Evolutionary conservation across 202 grass and related monocot species (phyloP), one percentile per base, ranked within the genome.

Genomic region (Saccharum hybrid): DNA sequence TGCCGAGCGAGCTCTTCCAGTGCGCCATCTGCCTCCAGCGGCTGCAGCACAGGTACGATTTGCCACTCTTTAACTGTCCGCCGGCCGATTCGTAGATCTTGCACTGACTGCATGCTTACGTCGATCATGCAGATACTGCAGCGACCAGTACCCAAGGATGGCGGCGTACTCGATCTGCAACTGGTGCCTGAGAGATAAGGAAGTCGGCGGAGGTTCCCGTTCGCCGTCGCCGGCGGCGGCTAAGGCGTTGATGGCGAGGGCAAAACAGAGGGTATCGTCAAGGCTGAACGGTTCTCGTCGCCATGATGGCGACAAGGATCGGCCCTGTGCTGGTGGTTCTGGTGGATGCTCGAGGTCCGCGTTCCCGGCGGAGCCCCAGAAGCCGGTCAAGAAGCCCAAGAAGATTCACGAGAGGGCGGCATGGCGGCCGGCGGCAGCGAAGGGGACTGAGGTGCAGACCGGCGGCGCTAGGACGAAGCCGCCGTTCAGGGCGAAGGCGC

Each of bases 161-260:
- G 62, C 78, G 45, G 48, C 74, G 41, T 87, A 87, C 74, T 68
- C 67, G 61, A 48, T 52, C 80, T 94, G 92, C 76, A 94, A 94
- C 66, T 94, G 92, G 92, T 94, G 92, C 72, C 51, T 94, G 28
- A 85, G 83, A 51, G 83, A 94, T 10, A 81, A 79, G 6, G 73
- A 56, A 22, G 30, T 6, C 9, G 67, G 68, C 18, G 76, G 11
- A 7, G 12, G 5, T 0, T 30, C 56, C 52, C 1, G 5, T 19
- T n/a, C n/a, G 0, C 51, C 51, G 51, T 6, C 6, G 19, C 2
- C 18, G 1, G 1, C 57, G 22, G 60, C 21, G 71, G 49, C 18
- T 19, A 68, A 63, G 41, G 0, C 16, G n/a, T 0, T 30, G 40
- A 19, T 28, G 22, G 46, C 68, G 48, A 28, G n/a, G 15, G 11